Evolutionary conservation across 1,284 basidiomycete species (phyloP).

Genomic region (Fereydounia khargensis): DNA sequence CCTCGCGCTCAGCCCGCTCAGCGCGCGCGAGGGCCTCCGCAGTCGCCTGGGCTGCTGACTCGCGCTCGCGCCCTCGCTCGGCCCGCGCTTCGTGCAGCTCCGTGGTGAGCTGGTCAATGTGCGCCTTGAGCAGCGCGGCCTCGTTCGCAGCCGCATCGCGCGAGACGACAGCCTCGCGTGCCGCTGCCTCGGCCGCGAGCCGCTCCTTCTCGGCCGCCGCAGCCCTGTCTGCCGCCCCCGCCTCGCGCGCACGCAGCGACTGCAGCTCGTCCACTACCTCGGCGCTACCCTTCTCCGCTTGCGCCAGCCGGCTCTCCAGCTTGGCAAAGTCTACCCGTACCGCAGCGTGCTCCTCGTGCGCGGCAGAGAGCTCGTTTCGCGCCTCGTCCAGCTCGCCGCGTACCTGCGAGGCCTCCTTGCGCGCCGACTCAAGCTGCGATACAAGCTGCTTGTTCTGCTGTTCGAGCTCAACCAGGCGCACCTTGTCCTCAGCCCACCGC

Average conservation of each 20-base stretch:
- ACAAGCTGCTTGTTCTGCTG: too few relatives aligned
- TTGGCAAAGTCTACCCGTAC: background rate
- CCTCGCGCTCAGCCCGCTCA: constrained; percentile 22
- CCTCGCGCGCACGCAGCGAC: constrained; percentile 7
- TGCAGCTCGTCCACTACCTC: constrained; percentile 21
- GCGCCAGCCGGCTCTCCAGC: constrained; percentile 5
- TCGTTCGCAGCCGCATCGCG: constrained; percentile 6
- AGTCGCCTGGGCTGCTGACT: constrained; percentile 18
- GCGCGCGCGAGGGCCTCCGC: constrained; percentile 25
- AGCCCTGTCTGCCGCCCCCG: background rate
- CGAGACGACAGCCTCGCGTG: background rate
- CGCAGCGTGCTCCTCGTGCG: background rate
- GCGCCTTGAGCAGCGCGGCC: constrained; percentile 14
- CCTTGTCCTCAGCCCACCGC: constrained; percentile 1
- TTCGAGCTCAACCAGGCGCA: constrained; percentile 1
- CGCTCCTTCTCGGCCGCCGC: constrained; percentile 9
- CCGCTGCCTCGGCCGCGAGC: background rate
- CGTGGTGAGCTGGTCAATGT: constrained; percentile 17
- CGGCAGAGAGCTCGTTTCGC: background rate
- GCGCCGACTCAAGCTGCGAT: background rate
- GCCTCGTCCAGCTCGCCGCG: background rate
- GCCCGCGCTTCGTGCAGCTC: constrained; percentile 19
- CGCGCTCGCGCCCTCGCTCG: constrained; percentile 17
- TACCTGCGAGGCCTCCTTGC: background rate
- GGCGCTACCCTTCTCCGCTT: constrained; percentile 17